Evolutionary conservation across 2,329 filamentous ascomycete genomes (phyloP), one percentile per base, ranked within the genome.

Genomic region (Aspergillus sp.): DNA sequence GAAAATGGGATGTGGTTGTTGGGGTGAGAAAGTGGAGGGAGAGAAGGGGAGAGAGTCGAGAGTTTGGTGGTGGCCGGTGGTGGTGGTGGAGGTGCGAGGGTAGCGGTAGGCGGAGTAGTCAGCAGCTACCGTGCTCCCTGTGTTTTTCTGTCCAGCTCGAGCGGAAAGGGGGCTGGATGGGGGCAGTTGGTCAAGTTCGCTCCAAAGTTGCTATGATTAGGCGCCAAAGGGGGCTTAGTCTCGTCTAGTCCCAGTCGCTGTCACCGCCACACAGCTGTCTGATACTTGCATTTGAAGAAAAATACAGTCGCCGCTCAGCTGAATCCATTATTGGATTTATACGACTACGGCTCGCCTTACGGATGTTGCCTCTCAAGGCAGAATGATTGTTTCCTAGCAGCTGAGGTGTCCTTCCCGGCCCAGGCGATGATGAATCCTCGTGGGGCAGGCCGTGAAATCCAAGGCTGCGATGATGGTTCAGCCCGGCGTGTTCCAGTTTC

Each of bases 381-480:
- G 59, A 61, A 59, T 57, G 45, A 61, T 61, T 61, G 26, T 30
- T 15, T 9, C 42, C 13, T 36, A 24, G n/a, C 34, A 32, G 51
- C 50, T 55, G 55, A 58, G 49, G 59, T 45, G 47, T 48, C 50
- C 56, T 56, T 41, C 45, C 32, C 42, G 4, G 22, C 34, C 36
- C 20, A 44, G 39, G 38, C 42, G 52, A 53, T 39, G 56, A 65
- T 65, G 63, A 62, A 63, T 63, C 62, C 63, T 64, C 63, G 63
- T 65, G 63, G 63, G 63, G 63, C 63, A 60, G 49, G 61, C 52
- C 49, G 49, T 53, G 43, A 39, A 45, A 61, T 58, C 53, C 59
- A 56, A 55, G 59, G 56, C 57, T 57, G 55, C 45, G 22, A 53
- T 38, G 48, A 57, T 62, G 60, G 62, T 57, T 64, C 56, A 61